These are phyloP conservation scores for Rhipidocladum racemiflorum DNA, from an alignment of 176 grass and related monocot species.

Conservation along the genomic window DNA sequence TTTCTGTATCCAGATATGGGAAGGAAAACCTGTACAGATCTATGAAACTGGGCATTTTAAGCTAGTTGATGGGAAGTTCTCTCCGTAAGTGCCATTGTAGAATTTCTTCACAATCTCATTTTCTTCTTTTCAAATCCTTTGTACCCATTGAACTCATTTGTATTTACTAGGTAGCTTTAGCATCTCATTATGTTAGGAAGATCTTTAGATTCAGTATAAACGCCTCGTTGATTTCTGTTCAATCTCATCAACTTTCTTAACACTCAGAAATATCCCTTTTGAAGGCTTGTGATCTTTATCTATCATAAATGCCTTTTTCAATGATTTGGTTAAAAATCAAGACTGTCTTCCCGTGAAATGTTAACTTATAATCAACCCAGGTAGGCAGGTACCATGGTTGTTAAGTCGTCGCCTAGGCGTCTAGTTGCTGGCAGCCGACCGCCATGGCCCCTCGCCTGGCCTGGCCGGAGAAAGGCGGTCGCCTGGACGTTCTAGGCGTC, in stretches of 20 bases:
- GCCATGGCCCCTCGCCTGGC: no score
- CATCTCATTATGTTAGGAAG: background rate
- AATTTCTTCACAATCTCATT: constrained; percentile 19
- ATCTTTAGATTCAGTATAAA: background rate
- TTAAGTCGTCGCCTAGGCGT: no score
- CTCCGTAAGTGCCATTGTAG: constrained; percentile 71
- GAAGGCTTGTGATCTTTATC: background rate
- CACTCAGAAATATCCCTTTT: background rate
- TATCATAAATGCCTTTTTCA: background rate
- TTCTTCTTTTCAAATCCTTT: background rate
- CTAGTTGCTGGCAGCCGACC: no score
- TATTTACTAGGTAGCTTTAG: background rate
- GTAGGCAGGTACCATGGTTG: no score
- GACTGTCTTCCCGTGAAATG: background rate
- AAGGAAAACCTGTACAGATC: constrained; percentile 90
- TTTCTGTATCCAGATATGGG: constrained; percentile 80
- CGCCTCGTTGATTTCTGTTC: background rate
- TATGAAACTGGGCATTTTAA: constrained; percentile 94
- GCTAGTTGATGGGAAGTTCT: constrained; percentile 99
- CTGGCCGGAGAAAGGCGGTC: no score
- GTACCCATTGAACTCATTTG: constrained; percentile 13
- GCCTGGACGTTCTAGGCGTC: no score
- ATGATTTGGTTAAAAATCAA: background rate
- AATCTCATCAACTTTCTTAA: background rate
- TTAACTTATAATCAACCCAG: background rate